Percentiles rank a stretch among this genome's conserved stretches.
Conservation (phyloP, 345 rosid species). For the Linum lewisii region DNA sequence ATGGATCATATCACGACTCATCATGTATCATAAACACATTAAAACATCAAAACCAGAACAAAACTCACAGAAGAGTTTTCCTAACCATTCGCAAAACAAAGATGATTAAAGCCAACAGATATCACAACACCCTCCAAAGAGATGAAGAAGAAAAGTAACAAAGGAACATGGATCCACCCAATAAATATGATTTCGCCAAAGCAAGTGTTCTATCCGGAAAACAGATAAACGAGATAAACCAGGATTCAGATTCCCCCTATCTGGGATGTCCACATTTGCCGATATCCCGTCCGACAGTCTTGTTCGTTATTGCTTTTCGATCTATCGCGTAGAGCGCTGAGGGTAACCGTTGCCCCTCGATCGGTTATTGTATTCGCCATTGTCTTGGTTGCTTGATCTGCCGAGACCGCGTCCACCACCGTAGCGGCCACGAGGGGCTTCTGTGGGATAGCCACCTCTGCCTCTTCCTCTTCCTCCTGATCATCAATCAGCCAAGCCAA, state of each 20-base stretch:
- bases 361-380: constrained; percentile 47
- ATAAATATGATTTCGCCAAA: constrained; percentile 6
- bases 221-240: constrained; percentile 15
- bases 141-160: constrained; percentile 17
- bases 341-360: constrained; percentile 60
- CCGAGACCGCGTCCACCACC: constrained; percentile 42
- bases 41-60: not conserved
- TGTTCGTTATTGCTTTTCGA: not conserved
- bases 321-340: constrained; percentile 46
- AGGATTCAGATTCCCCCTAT: constrained; percentile 8
- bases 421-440: constrained; percentile 56
- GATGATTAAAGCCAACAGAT: not conserved
- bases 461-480: constrained; percentile 71
- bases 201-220: constrained; percentile 17
- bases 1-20: too few relatives aligned
- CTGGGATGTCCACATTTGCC: too few relatives aligned
- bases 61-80: constrained; percentile 14
- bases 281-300: too few relatives aligned
- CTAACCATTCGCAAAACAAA: not conserved
- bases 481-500: not conserved
- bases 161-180: constrained; percentile 19
- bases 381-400: constrained; percentile 55
- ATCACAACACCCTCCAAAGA: constrained; percentile 11
- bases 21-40: not conserved
- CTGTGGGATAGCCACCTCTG: constrained; percentile 56